These are phyloP conservation scores for Vitis riparia DNA, from an alignment of 164 flowering plant species.

Conservation along the genomic window DNA sequence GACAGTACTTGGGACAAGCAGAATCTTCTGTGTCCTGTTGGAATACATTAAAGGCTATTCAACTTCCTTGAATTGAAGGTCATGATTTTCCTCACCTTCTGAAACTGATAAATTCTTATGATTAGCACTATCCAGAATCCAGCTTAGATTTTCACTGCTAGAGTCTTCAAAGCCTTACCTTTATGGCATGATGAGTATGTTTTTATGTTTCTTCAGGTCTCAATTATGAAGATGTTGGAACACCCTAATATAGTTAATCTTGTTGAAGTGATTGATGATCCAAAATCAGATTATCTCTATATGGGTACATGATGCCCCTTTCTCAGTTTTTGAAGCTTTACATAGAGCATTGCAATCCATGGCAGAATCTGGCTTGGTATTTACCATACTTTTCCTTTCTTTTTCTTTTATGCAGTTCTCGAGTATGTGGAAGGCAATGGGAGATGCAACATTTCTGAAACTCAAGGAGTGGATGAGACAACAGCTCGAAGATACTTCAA, in stretches of 20 bases:
- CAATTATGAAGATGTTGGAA: not conserved
- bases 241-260: not conserved
- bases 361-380: not conserved
- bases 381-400: not conserved
- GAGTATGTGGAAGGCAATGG: not conserved
- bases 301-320: not conserved
- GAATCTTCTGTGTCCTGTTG: not conserved
- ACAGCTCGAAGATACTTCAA: conserved; percentile 1
- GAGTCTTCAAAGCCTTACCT: not conserved
- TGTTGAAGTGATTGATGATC: not conserved
- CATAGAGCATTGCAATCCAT: not conserved
- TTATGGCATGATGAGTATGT: not conserved
- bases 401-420: not conserved
- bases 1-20: not conserved
- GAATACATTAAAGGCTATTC: not conserved
- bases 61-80: not conserved
- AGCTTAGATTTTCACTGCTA: not conserved
- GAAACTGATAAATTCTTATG: not conserved
- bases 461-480: not conserved
- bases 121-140: not conserved
- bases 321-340: not conserved
- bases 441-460: not conserved
- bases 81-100: not conserved
- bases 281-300: not conserved
- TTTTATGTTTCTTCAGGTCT: not conserved